Evolutionary conservation across 176 grass and related monocot genomes (phyloP), one percentile per base, ranked within the genome.

Genomic region (Alloteropsis semialata): DNA sequence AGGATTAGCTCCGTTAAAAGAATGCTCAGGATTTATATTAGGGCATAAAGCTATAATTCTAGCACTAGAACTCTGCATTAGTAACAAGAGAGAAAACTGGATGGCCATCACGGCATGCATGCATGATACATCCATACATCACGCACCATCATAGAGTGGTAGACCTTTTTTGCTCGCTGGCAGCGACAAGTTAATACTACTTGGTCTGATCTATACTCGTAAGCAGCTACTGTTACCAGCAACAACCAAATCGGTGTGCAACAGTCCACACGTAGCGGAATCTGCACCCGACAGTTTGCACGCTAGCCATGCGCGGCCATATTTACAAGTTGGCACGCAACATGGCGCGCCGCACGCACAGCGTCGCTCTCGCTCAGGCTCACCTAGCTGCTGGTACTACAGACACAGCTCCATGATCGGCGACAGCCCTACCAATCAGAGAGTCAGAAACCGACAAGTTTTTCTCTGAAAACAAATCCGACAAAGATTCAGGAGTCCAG

Each of bases 311-410:
- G 70, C 45, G 3, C 33, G 63, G 33, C 18, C 33, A 11, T 34
- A 38, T 36, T 3, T 22, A 8, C 33, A 12, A 24, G 65, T 11
- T 6, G 28, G 5, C 28, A 9, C 25, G 25, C 15, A 49, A 72
- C 69, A 49, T 33, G 69, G 15, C 69, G 69, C 44, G 69, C 69
- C 69, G 69, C 69, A 28, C 69, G 69, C 69, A 72, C 42, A 46
- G 42, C 68, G 24, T 48, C 24, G 25, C 27, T 59, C 56, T 59
- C 10, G 24, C n/a, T 58, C 54, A 57, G 54, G 54, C 55, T 5
- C 55, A 27, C 10, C 55, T 58, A 58, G 22, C 54, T 50, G 17
- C 1, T 7, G 21, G 49, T 44, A 44, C 46, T 49, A 51, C 49
- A 57, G n/a, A n/a, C 19, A 22, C 21, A 56, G 53, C 14, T 56